A percentile compares a stretch with the other conserved stretches of the same genome.
Evolutionary conservation across 257 asterid species (phyloP).

Genomic region (Ilex aquifolium): DNA sequence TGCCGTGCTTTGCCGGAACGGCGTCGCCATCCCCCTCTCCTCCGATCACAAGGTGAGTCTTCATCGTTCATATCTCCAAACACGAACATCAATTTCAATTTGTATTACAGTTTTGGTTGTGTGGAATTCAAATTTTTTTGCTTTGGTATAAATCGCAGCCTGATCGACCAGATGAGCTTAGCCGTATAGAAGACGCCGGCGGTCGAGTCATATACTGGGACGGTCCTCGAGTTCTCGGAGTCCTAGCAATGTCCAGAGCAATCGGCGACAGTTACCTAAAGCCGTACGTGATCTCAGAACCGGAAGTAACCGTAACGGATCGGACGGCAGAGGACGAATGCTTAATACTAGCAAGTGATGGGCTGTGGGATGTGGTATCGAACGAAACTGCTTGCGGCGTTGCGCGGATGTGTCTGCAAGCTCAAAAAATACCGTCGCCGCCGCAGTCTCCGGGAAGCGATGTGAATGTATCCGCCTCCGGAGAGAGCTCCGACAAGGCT

Average conservation of each 20-base stretch:
- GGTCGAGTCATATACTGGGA: conserved; percentile 35
- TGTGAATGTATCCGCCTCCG: background rate
- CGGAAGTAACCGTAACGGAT: conserved; percentile 39
- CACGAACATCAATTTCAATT: background rate
- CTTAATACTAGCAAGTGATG: conserved; percentile 41
- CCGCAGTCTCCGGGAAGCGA: conserved; percentile 1
- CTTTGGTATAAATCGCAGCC: conserved; percentile 28
- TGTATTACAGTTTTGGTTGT: background rate
- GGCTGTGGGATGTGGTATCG: conserved; percentile 53
- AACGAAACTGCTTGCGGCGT: conserved; percentile 32
- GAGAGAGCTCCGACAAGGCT: conserved; percentile 15
- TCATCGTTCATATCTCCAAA: background rate
- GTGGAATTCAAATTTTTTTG: background rate
- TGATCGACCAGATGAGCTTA: conserved; percentile 39
- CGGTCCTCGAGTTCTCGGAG: conserved; percentile 49
- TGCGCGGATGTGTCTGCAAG: conserved; percentile 30
- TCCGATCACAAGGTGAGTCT: conserved; percentile 75
- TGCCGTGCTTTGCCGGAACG: conserved; percentile 85
- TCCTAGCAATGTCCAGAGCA: conserved; percentile 63
- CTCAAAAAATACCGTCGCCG: conserved; percentile 13
- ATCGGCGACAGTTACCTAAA: conserved; percentile 43
- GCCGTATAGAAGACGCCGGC: conserved; percentile 38
- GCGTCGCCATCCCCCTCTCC: conserved; percentile 80
- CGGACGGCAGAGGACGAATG: conserved; percentile 39
- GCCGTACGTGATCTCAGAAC: conserved; percentile 45